A percentile compares a stretch with the other conserved stretches of the same genome.
Conservation (phyloP, 805 yeast genomes). For the Millerago galiae region DNA sequence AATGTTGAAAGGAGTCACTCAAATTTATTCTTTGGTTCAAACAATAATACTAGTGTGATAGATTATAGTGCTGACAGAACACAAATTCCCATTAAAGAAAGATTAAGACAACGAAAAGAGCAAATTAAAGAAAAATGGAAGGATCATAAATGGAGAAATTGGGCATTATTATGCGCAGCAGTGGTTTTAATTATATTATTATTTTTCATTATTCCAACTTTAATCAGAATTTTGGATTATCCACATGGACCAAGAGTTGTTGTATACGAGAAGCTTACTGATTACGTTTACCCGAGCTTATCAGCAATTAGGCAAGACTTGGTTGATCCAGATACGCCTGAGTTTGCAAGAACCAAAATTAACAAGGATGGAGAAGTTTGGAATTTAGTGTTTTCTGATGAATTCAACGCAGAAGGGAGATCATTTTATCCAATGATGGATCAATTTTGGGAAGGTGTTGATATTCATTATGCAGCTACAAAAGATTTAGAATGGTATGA, state of each 20-base stretch:
- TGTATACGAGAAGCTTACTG: constrained; percentile 5
- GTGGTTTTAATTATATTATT: background rate
- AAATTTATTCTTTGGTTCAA: background rate
- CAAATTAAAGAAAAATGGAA: constrained; percentile 2
- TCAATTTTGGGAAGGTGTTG: constrained; percentile 84
- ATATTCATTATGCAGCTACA: constrained; percentile 81
- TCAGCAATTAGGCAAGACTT: constrained; percentile 44
- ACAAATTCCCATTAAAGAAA: constrained; percentile 1
- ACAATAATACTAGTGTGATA: background rate
- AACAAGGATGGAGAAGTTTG: constrained; percentile 60
- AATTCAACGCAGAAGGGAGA: constrained; percentile 84
- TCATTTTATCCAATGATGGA: constrained; percentile 89
- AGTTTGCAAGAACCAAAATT: constrained; percentile 38
- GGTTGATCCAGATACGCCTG: constrained; percentile 61
- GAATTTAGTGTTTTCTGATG: constrained; percentile 83
- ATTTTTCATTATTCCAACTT: constrained; percentile 6
- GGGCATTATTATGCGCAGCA: background rate
- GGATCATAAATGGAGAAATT: constrained; percentile 5
- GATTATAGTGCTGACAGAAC: background rate
- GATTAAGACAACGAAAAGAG: constrained; percentile 1
- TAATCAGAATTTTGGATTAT: background rate
- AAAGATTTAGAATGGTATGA: constrained; percentile 90
- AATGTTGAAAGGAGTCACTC: background rate
- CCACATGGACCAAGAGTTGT: background rate
- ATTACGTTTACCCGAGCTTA: constrained; percentile 38